These are phyloP conservation scores for Pythium monospermum DNA, from an alignment of 352 stramenopile genomes.

Conservation along the genomic window DNA sequence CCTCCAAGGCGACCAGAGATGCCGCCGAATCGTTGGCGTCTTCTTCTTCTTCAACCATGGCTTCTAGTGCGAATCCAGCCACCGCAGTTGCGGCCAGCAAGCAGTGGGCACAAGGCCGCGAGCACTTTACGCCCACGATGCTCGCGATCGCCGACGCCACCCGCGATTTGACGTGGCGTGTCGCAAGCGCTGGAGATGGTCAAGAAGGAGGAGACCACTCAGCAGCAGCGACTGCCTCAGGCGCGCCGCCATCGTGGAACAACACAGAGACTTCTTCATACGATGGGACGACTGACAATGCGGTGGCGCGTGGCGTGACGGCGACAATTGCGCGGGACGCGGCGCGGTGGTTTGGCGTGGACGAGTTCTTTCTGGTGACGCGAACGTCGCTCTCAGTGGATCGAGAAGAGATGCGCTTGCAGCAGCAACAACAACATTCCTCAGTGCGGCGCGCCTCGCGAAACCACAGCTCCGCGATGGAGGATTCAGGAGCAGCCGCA, in stretches of 20 bases:
- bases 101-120: constrained; percentile 55
- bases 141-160: constrained; percentile 48
- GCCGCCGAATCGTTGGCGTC: background rate
- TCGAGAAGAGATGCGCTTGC: constrained; percentile 5
- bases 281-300: no score
- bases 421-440: constrained; percentile 13
- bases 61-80: background rate
- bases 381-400: constrained; percentile 27
- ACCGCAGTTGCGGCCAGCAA: background rate
- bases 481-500: constrained; percentile 11
- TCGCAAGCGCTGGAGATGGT: background rate
- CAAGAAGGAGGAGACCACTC: background rate
- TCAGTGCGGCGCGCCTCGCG: constrained; percentile 1
- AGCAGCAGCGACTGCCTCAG: no score
- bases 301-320: background rate
- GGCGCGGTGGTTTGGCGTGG: constrained; percentile 64
- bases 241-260: no score
- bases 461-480: constrained; percentile 9
- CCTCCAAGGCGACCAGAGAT: no score
- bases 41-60: background rate
- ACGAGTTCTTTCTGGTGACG: constrained; percentile 63
- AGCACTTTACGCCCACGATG: constrained; percentile 82
- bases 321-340: constrained; percentile 34
- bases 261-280: no score
- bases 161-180: constrained; percentile 39